A percentile compares a stretch with the other conserved stretches of the same genome.
Evolutionary conservation across 2,329 filamentous ascomycete genomes (phyloP).

Genomic region (Ophiostoma fasciatum): DNA sequence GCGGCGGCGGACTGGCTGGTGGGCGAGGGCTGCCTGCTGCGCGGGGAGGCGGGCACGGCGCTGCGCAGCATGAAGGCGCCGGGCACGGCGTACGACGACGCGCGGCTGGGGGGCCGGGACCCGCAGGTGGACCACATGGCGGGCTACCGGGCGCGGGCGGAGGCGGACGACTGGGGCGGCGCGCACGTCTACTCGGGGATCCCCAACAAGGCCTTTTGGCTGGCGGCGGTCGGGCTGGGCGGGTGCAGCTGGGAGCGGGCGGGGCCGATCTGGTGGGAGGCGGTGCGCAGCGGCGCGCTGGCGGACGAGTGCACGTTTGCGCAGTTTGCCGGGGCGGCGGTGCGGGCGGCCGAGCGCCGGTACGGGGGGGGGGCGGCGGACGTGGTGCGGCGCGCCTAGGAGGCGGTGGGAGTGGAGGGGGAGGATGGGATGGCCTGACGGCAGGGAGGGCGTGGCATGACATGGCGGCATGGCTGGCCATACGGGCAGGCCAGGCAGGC

Average conservation of each 20-base stretch:
- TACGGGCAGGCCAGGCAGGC: too few species aligned
- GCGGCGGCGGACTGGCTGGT: slow-evolving; percentile 38
- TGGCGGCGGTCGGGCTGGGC: slow-evolving; percentile 30
- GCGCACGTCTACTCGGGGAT: slow-evolving; percentile 43
- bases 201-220: slow-evolving; percentile 42
- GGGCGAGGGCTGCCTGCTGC: slow-evolving; percentile 36
- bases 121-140: slow-evolving; percentile 34
- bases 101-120: slow-evolving; percentile 39
- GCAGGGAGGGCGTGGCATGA: too few species aligned
- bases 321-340: slow-evolving; percentile 35
- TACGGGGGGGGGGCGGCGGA: too few species aligned
- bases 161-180: slow-evolving; percentile 38
- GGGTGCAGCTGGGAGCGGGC: slow-evolving; percentile 40
- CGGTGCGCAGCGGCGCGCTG: slow-evolving; percentile 28
- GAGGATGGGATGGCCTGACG: too few species aligned
- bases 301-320: slow-evolving; percentile 27
- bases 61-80: slow-evolving; percentile 39
- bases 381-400: too few species aligned
- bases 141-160: slow-evolving; percentile 22
- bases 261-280: slow-evolving; percentile 37
- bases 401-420: too few species aligned
- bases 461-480: too few species aligned
- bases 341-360: too few species aligned
- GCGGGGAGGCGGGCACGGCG: slow-evolving; percentile 33
- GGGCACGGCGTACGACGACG: slow-evolving; percentile 37